Evolutionary conservation across 306 rosid genomes (phyloP).

Genomic region (Ormosia emarginata): DNA sequence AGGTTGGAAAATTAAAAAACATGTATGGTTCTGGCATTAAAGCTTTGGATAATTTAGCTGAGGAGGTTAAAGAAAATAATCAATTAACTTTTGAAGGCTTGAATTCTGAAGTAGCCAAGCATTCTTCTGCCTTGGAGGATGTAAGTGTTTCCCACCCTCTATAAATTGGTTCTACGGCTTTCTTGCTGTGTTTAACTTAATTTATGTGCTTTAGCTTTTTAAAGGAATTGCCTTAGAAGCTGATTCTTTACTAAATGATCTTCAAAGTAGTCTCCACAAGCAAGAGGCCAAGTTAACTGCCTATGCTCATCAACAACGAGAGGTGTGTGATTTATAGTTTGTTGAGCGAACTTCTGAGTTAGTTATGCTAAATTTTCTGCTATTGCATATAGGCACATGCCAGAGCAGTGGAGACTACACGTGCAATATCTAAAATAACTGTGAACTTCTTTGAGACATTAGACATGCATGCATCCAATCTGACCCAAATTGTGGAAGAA

Average conservation of each 20-base stretch:
- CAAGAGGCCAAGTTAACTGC: slow-evolving; percentile 84
- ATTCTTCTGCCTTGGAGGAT: slow-evolving; percentile 84
- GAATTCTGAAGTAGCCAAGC: slow-evolving; percentile 85
- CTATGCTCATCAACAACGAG: slow-evolving; percentile 86
- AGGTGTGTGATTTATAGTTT: slow-evolving; percentile 44
- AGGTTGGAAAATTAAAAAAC: slow-evolving; percentile 69
- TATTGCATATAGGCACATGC: slow-evolving; percentile 71
- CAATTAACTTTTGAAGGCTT: slow-evolving; percentile 72
- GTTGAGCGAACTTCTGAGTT: not conserved
- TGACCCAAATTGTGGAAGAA: slow-evolving; percentile 81
- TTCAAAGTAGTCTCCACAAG: slow-evolving; percentile 81
- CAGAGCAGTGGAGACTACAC: slow-evolving; percentile 84
- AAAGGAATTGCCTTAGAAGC: slow-evolving; percentile 94
- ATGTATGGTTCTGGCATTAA: slow-evolving; percentile 83
- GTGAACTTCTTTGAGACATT: slow-evolving; percentile 76
- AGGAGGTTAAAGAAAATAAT: slow-evolving; percentile 79
- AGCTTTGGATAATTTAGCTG: slow-evolving; percentile 73
- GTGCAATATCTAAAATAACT: slow-evolving; percentile 80
- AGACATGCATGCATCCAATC: slow-evolving; percentile 75
- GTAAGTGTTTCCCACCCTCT: slow-evolving; percentile 44
- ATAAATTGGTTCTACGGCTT: not conserved
- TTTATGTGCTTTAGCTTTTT: slow-evolving; percentile 65
- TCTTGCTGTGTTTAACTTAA: slow-evolving; percentile 30
- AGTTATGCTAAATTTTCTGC: slow-evolving; percentile 21
- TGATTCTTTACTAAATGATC: slow-evolving; percentile 77